Evolutionary conservation across 2,329 filamentous ascomycete species (phyloP), one percentile per base, ranked within the genome.

Genomic region (Clathrospora elynae): DNA sequence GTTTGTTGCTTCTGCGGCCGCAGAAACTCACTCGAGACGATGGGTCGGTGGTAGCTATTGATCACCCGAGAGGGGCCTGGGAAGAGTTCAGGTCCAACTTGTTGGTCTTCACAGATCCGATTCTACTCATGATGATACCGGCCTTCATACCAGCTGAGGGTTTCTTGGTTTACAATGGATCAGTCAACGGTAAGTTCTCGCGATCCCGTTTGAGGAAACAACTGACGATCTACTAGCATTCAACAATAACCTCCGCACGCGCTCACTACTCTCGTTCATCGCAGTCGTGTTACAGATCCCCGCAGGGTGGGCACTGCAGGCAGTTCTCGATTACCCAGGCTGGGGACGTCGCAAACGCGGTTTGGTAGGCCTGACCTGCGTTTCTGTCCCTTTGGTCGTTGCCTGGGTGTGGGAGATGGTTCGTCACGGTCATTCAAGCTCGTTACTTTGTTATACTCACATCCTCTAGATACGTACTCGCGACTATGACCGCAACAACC

Each of bases 381-480:
- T 66, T 14, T 46, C 46, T 13, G 51, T 62, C 2, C 61, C 61
- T 34, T 46, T 66, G 12, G 44, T 64, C 6, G 45, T 43, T 13
- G 62, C 62, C 1, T 66, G 61, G 61, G 41, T 62, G 0, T 66
- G 62, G 62, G 62, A 66, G 42, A 66, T 66, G 61, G 59, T 62
- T 40, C 1, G 46, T 19, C n/a, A n/a, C n/a, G n/a, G 7, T 7
- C 19, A n/a, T 25, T 3, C 1, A 13, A 4, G 30, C 11, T 13
- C 23, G 4, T 20, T 6, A 1, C 3, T 14, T 17, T 13, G 5
- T 7, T 7, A 29, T 36, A 2, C 35, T 56, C 12, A 50, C 23
- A 7, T 12, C 3, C 23, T 2, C 9, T 34, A 63, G 60, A 55
- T 62, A 14, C 61, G 61, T n/a, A 58, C 57, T 6, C 57, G 62